Conservation (phyloP, 192 early-diverging fungal genomes). For the Piromyces sp. region DNA sequence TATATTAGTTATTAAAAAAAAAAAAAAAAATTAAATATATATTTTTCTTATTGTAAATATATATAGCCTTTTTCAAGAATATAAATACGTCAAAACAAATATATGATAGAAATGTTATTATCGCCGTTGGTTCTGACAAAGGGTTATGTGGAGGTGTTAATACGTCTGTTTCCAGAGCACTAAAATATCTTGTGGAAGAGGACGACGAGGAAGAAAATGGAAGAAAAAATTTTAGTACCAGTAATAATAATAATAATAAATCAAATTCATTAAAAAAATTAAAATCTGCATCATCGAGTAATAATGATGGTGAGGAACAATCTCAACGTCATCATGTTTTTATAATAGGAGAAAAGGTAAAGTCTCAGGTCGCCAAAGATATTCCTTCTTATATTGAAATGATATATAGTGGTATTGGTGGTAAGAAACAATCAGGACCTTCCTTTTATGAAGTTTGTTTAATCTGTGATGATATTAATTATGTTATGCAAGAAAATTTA, state of each 20-base stretch:
- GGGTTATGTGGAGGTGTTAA: constrained; percentile 99
- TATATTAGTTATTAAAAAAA: too few relatives aligned
- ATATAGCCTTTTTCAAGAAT: constrained; percentile 49
- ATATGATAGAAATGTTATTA: constrained; percentile 48
- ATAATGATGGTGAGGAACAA: neutral
- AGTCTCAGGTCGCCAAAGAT: neutral
- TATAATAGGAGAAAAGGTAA: neutral
- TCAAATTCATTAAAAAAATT: neutral
- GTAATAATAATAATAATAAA: neutral
- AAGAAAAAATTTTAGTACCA: neutral
- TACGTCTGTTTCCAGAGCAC: constrained; percentile 72
- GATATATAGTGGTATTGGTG: neutral
- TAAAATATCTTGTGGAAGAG: constrained; percentile 4
- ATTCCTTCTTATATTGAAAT: neutral
- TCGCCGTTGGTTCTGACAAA: constrained; percentile 85
- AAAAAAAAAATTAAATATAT: neutral
- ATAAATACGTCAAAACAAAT: constrained; percentile 47
- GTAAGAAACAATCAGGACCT: neutral
- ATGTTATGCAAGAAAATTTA: neutral
- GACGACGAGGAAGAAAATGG: neutral
- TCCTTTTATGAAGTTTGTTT: neutral
- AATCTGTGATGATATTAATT: neutral
- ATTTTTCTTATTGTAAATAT: neutral
- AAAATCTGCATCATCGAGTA: neutral
- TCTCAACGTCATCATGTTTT: neutral